phyloP scores from a whole-genome alignment of 2,329 filamentous ascomycete species.

The Tolypocladium ophioglossoides region DNA sequence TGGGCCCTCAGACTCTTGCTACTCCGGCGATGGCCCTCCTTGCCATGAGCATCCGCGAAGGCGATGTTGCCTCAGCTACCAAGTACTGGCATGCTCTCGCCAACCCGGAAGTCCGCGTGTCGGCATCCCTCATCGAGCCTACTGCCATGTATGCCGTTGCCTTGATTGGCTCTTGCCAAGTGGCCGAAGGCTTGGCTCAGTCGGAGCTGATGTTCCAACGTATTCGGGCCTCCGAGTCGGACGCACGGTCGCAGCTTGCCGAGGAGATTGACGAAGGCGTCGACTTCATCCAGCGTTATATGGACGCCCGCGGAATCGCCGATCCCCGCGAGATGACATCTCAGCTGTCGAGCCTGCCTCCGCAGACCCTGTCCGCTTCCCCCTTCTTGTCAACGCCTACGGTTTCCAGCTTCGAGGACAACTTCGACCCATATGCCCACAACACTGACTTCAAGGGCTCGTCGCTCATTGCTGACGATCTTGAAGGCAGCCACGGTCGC shows the following conservation, averaged over 20 bases:
- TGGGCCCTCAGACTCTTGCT: slow-evolving; percentile 36
- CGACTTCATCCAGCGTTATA: slow-evolving; percentile 54
- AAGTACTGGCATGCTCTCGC: slow-evolving; percentile 72
- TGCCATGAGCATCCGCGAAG: slow-evolving; percentile 74
- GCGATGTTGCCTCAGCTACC: slow-evolving; percentile 66
- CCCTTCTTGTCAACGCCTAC: slow-evolving; percentile 44
- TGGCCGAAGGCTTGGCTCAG: slow-evolving; percentile 70
- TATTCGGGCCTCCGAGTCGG: slow-evolving; percentile 53
- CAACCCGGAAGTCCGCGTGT: slow-evolving; percentile 47
- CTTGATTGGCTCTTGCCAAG: slow-evolving; percentile 73
- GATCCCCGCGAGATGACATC: slow-evolving; percentile 46
- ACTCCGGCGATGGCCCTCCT: slow-evolving; percentile 69
- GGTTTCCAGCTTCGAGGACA: slow-evolving; percentile 61
- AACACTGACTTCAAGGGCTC: slow-evolving; percentile 92
- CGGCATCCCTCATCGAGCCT: slow-evolving; percentile 66
- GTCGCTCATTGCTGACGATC: slow-evolving; percentile 76
- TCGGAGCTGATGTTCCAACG: slow-evolving; percentile 80
- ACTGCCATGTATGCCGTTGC: slow-evolving; percentile 85
- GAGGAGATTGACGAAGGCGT: slow-evolving; percentile 84
- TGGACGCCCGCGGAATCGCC: slow-evolving; percentile 42
- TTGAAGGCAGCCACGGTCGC: slow-evolving; percentile 70
- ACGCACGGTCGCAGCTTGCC: slow-evolving; percentile 42
- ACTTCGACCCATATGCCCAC: slow-evolving; percentile 81
- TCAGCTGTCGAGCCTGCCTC: slow-evolving; percentile 28
- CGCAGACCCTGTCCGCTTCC: slow-evolving; percentile 33